Evolutionary conservation across 495 filamentous ascomycete species (phyloP), one percentile per base, ranked within the genome.

Genomic region (Neurospora sp.): DNA sequence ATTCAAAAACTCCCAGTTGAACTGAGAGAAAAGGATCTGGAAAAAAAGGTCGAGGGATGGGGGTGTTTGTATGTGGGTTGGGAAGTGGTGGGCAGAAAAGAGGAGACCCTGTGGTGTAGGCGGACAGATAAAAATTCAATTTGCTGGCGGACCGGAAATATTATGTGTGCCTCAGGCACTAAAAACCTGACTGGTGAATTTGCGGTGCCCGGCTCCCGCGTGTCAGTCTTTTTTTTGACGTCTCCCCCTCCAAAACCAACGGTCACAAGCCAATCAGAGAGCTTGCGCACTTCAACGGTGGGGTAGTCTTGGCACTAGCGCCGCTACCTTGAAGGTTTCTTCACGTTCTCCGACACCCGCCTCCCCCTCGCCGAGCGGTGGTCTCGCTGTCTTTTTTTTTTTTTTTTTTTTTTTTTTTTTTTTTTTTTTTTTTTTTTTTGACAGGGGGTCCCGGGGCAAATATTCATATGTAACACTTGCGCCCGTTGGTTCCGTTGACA

Each of bases 11-110:
- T 82, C 81, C 78, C 80, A 77, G 77, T 71, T 71, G 38, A 76
- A 78, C 75, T 75, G 82, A 83, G 85, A 86, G 84, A 83, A 81
- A 80, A 77, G 79, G 74, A 81, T 82, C 81, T 80, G 77, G 71
- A 35, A 65, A 39, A 65, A 72, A 70, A 44, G 70, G 59, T 72
- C 69, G 74, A 77, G 74, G 70, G 42, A 73, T 78, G 73, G 68
- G 42, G 46, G 69, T 80, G 76, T 72, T 78, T 74, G 73, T 71
- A 80, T 77, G 76, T 79, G 77, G 69, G 77, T 74, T 71, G 65
- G 75, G 75, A 68, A 65, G 76, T 75, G 76, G 71, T 78, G 78
- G 73, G 78, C 74, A 74, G 77, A 78, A 77, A 78, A 74, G 80
- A 75, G 74, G 76, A 76, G 75, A 75, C 46, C 65, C 69, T 71